phyloP scores from a whole-genome alignment of 2,329 filamentous ascomycete species.

The Didymella arachidicola region DNA sequence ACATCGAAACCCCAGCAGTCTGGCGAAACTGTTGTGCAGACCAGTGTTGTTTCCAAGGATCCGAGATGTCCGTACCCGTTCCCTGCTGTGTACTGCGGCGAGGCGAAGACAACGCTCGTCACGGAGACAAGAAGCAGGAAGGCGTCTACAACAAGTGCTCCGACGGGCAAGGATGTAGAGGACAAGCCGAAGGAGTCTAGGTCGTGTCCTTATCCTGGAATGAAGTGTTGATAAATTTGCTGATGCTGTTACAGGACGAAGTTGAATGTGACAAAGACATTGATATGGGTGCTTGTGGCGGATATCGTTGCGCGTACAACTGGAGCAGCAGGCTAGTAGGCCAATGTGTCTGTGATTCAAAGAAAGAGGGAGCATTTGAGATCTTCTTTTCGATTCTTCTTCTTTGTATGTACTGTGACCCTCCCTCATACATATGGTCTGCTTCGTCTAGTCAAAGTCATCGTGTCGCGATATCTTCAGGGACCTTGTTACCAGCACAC shows the following conservation, averaged over 20 bases:
- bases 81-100: conserved; percentile 32
- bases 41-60: conserved; percentile 22
- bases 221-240: conserved; percentile 1
- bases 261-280: conserved; percentile 6
- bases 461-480: conserved; percentile 24
- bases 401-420: background rate
- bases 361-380: background rate
- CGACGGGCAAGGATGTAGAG: background rate
- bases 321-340: background rate
- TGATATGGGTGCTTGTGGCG: conserved; percentile 13
- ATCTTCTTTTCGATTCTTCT: background rate
- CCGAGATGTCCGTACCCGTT: conserved; percentile 44
- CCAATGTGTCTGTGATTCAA: background rate
- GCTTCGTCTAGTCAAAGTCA: conserved; percentile 1
- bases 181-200: conserved; percentile 12
- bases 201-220: conserved; percentile 31
- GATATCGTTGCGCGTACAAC: conserved; percentile 1
- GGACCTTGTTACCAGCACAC: conserved; percentile 35
- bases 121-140: conserved; percentile 14
- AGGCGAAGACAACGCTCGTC: conserved; percentile 26
- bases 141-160: background rate
- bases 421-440: background rate
- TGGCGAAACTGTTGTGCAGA: background rate
- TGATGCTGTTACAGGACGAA: background rate
- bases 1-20: background rate